Percentiles rank a stretch among this genome's conserved stretches.
phyloP scores from a whole-genome alignment of 2,329 filamentous ascomycete species.

The Alternaria alternata region DNA sequence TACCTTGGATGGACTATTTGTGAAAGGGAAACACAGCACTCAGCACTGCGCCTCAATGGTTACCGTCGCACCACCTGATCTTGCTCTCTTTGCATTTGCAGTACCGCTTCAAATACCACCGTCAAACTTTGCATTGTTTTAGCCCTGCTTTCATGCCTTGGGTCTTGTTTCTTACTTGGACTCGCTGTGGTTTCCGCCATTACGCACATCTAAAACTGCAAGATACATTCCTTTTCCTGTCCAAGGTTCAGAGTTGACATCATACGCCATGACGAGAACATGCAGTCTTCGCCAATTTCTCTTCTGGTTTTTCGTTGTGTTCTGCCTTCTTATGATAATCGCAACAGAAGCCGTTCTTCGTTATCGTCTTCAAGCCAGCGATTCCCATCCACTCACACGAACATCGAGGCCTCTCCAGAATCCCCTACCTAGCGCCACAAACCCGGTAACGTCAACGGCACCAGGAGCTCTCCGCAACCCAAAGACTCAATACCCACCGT shows the following conservation, averaged over 20 bases:
- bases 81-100: neutral
- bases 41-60: neutral
- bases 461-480: neutral
- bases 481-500: neutral
- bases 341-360: slow-evolving; percentile 8
- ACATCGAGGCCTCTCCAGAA: neutral
- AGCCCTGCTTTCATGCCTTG: neutral
- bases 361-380: slow-evolving; percentile 8
- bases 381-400: neutral
- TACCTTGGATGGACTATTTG: neutral
- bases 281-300: slow-evolving; percentile 8
- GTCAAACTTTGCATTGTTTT: neutral
- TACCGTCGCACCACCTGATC: neutral
- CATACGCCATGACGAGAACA: slow-evolving; percentile 3
- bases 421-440: neutral
- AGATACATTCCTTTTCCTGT: neutral
- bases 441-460: neutral
- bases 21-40: neutral
- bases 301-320: slow-evolving; percentile 1
- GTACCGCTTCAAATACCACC: neutral
- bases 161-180: slow-evolving; percentile 3
- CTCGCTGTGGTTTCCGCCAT: neutral
- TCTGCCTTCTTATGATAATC: slow-evolving; percentile 8
- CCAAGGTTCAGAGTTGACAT: neutral
- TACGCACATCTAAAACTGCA: neutral